Conservation (phyloP, 2,329 filamentous ascomycete species). For the Metarhizium guizhouense region DNA sequence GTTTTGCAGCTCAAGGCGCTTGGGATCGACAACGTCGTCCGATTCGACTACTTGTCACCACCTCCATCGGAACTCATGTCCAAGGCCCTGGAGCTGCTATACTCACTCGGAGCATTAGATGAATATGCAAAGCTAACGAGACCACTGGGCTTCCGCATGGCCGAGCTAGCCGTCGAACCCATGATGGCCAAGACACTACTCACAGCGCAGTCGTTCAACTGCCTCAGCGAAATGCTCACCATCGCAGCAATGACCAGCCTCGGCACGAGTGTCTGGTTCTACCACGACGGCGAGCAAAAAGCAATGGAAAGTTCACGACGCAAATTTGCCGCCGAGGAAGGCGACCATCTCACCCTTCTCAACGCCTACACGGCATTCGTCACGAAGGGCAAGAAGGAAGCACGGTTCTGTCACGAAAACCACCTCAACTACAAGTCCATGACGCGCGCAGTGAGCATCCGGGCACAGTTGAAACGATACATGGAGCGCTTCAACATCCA, state of each 20-base stretch:
- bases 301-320: slow-evolving; percentile 63
- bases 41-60: slow-evolving; percentile 81
- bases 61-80: slow-evolving; percentile 79
- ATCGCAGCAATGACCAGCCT: slow-evolving; percentile 92
- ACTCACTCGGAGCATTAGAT: slow-evolving; percentile 77
- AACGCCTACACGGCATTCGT: slow-evolving; percentile 92
- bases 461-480: slow-evolving; percentile 77
- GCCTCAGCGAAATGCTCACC: slow-evolving; percentile 75
- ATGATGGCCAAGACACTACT: slow-evolving; percentile 92
- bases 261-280: slow-evolving; percentile 74
- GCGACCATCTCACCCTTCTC: slow-evolving; percentile 84
- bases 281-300: slow-evolving; percentile 69
- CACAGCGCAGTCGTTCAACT: slow-evolving; percentile 63
- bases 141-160: slow-evolving; percentile 84
- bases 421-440: slow-evolving; percentile 81
- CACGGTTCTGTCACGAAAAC: slow-evolving; percentile 81
- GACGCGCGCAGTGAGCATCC: slow-evolving; percentile 72
- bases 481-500: slow-evolving; percentile 75
- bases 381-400: slow-evolving; percentile 71
- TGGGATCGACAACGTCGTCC: slow-evolving; percentile 86
- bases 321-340: slow-evolving; percentile 85
- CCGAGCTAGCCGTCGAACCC: slow-evolving; percentile 83
- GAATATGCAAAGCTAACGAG: slow-evolving; percentile 83
- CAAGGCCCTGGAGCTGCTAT: slow-evolving; percentile 80
- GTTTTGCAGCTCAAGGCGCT: slow-evolving; percentile 89